These are phyloP conservation scores for Mallotus nudiflorus DNA, from an alignment of 345 rosid species.

Conservation along the genomic window DNA sequence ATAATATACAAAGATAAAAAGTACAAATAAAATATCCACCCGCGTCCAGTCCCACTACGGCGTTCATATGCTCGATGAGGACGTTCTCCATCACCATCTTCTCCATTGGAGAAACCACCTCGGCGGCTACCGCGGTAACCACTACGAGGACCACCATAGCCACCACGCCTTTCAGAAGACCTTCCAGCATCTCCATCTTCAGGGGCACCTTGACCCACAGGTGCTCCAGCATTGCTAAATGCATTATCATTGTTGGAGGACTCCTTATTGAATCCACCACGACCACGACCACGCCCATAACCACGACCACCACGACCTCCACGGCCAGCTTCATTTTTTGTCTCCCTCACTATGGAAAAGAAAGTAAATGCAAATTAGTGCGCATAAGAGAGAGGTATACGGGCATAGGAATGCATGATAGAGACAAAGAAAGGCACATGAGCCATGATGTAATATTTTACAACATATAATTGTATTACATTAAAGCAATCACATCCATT, in stretches of 20 bases:
- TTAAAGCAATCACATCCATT: not conserved
- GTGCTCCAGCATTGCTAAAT: slow-evolving; percentile 5
- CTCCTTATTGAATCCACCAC: slow-evolving; percentile 28
- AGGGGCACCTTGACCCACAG: slow-evolving; percentile 10
- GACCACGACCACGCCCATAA: slow-evolving; percentile 16
- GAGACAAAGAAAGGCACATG: not conserved
- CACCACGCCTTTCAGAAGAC: slow-evolving; percentile 23
- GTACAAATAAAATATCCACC: slow-evolving; percentile 17
- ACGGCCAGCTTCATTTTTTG: slow-evolving; percentile 21
- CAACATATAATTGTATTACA: too few relatives aligned
- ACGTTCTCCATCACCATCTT: slow-evolving; percentile 25
- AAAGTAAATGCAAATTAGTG: not conserved
- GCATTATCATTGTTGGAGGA: slow-evolving; percentile 13
- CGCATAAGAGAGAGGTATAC: not conserved
- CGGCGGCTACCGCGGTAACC: slow-evolving; percentile 28
- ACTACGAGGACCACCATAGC: slow-evolving; percentile 25
- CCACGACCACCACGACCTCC: slow-evolving; percentile 22
- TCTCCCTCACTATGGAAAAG: slow-evolving; percentile 22
- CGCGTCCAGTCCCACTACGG: slow-evolving; percentile 33
- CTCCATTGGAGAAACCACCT: slow-evolving; percentile 20
- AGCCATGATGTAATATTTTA: not conserved
- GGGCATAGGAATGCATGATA: not conserved
- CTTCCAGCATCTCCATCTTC: slow-evolving; percentile 26
- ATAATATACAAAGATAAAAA: not conserved
- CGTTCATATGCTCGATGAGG: slow-evolving; percentile 25